Conservation (phyloP, 768 basidiomycete species). For the Serpula lacrymans region DNA sequence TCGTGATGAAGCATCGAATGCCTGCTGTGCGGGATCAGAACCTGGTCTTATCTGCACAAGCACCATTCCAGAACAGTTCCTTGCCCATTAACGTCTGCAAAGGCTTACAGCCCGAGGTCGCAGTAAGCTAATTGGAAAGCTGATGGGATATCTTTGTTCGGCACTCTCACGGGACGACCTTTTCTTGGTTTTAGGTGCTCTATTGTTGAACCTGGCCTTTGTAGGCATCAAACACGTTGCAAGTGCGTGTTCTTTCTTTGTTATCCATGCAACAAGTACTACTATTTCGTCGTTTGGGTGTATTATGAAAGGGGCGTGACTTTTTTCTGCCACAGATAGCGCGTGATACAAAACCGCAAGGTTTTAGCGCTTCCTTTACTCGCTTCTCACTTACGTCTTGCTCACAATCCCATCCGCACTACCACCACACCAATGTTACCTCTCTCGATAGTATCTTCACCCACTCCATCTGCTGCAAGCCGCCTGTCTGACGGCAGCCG, state of each 20-base stretch:
- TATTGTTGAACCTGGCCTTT: no score
- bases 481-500: conserved; percentile 38
- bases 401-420: conserved; percentile 2
- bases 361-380: conserved; percentile 9
- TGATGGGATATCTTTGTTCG: no score
- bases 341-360: conserved; percentile 27
- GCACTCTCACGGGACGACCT: no score
- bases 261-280: conserved; percentile 17
- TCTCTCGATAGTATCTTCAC: conserved; percentile 27
- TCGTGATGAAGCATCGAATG: no score
- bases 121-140: no score
- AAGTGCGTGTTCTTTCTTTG: conserved; percentile 17
- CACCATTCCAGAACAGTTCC: no score
- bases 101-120: no score
- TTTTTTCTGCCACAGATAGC: conserved; percentile 29
- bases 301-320: conserved; percentile 28
- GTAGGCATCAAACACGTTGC: conserved; percentile 38
- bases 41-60: no score
- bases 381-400: conserved; percentile 10
- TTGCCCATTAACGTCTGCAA: no score
- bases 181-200: no score
- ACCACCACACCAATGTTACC: conserved; percentile 22
- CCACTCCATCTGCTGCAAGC: conserved; percentile 30
- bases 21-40: no score
- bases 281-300: conserved; percentile 21